Evolutionary conservation across 495 filamentous ascomycete genomes (phyloP).

Genomic region (Penicillium angulare): DNA sequence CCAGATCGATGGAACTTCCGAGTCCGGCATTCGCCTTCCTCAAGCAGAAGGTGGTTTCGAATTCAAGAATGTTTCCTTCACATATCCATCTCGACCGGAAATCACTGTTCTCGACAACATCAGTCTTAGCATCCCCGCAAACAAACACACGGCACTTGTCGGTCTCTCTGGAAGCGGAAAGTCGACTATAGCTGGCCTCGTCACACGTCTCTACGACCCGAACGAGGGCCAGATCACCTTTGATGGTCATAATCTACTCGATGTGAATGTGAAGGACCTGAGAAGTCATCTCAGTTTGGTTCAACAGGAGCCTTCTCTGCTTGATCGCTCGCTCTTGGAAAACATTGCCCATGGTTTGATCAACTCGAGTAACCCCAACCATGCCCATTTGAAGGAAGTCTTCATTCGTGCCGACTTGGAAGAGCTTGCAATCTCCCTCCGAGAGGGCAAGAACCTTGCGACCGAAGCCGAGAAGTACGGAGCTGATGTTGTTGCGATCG

Average conservation of each 20-base stretch:
- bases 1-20: conserved; percentile 46
- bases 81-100: conserved; percentile 62
- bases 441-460: conserved; percentile 35
- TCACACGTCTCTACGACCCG: conserved; percentile 52
- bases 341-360: conserved; percentile 68
- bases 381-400: conserved; percentile 36
- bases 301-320: conserved; percentile 64
- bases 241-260: conserved; percentile 51
- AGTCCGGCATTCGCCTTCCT: conserved; percentile 33
- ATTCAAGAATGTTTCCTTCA: conserved; percentile 56
- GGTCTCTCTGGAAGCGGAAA: conserved; percentile 73
- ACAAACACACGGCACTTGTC: conserved; percentile 63
- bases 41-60: conserved; percentile 42
- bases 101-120: conserved; percentile 53
- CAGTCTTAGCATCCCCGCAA: conserved; percentile 51
- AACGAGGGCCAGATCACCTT: conserved; percentile 47
- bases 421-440: conserved; percentile 30
- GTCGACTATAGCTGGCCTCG: conserved; percentile 59
- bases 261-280: conserved; percentile 56
- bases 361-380: conserved; percentile 49
- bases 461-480: conserved; percentile 31
- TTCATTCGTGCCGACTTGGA: conserved; percentile 30
- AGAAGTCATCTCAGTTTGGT: conserved; percentile 60
- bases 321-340: conserved; percentile 64
- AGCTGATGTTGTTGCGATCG: conserved; percentile 33